Conservation (phyloP, 352 stramenopile species). For the Blastocystis sp. region DNA sequence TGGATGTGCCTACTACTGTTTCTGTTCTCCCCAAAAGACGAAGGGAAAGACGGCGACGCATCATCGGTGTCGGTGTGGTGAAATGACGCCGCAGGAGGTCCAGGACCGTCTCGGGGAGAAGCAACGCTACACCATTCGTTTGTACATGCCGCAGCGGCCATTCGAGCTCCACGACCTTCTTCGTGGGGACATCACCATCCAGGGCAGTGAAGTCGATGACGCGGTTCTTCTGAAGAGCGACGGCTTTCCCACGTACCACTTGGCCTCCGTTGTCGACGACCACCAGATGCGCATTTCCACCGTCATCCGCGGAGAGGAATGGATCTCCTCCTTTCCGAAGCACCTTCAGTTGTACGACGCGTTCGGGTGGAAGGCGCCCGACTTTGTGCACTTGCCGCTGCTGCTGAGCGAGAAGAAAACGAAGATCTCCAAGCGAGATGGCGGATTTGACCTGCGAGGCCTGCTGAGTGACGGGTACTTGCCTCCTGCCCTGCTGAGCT, state of each 20-base stretch:
- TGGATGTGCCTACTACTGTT: constrained; percentile 84
- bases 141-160: constrained; percentile 75
- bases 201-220: constrained; percentile 83
- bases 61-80: constrained; percentile 77
- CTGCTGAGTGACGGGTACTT: constrained; percentile 15
- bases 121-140: constrained; percentile 79
- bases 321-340: constrained; percentile 84
- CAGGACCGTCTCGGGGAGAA: constrained; percentile 75
- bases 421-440: constrained; percentile 86
- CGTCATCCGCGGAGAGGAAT: constrained; percentile 86
- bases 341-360: constrained; percentile 85
- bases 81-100: constrained; percentile 77
- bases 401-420: constrained; percentile 83
- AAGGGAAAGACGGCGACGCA: constrained; percentile 78
- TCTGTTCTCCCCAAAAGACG: constrained; percentile 81
- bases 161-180: constrained; percentile 84
- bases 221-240: constrained; percentile 85
- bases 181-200: constrained; percentile 82
- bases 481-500: constrained; percentile 34
- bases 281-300: constrained; percentile 84
- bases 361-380: constrained; percentile 74
- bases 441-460: constrained; percentile 83
- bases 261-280: constrained; percentile 86
- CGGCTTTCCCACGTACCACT: constrained; percentile 86
- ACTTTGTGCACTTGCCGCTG: constrained; percentile 84